These are phyloP conservation scores for Gastrolobium villosum DNA, from an alignment of 306 rosid genomes.

Conservation along the genomic window DNA sequence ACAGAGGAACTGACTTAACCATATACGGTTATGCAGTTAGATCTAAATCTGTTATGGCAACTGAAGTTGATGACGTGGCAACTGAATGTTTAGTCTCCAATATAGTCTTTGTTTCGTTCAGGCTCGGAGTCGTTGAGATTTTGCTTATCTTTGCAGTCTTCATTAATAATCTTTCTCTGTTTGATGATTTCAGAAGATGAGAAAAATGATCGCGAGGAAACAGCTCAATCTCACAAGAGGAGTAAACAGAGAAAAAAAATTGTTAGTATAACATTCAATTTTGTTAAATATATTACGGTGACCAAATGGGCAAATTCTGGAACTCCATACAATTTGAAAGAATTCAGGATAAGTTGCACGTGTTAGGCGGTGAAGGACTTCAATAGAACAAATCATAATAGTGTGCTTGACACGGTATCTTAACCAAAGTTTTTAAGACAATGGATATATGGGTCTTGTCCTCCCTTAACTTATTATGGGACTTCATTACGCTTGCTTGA, in stretches of 20 bases:
- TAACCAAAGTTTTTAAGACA: too few species aligned
- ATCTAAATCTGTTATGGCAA: too few species aligned
- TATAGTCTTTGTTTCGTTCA: background rate
- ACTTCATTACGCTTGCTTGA: too few species aligned
- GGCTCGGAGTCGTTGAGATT: background rate
- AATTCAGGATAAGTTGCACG: slow-evolving; percentile 22
- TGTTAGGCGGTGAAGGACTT: background rate
- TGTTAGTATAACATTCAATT: slow-evolving; percentile 54
- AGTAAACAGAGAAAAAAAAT: slow-evolving; percentile 51
- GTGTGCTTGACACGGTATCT: background rate
- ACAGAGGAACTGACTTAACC: too few species aligned
- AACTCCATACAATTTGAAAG: background rate
- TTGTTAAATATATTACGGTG: background rate
- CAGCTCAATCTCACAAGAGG: slow-evolving; percentile 62
- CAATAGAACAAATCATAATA: too few species aligned
- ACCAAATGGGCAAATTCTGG: slow-evolving; percentile 13
- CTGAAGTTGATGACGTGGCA: too few species aligned
- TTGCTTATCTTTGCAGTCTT: slow-evolving; percentile 4
- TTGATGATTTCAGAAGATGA: slow-evolving; percentile 73
- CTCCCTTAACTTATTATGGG: too few species aligned
- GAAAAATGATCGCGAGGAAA: slow-evolving; percentile 52
- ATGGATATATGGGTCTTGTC: too few species aligned
- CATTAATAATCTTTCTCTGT: background rate
- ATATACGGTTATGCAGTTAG: too few species aligned
- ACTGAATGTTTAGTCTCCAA: too few species aligned